Conservation (phyloP, 768 basidiomycete species). For the Macrolepiota albuminosa region DNA sequence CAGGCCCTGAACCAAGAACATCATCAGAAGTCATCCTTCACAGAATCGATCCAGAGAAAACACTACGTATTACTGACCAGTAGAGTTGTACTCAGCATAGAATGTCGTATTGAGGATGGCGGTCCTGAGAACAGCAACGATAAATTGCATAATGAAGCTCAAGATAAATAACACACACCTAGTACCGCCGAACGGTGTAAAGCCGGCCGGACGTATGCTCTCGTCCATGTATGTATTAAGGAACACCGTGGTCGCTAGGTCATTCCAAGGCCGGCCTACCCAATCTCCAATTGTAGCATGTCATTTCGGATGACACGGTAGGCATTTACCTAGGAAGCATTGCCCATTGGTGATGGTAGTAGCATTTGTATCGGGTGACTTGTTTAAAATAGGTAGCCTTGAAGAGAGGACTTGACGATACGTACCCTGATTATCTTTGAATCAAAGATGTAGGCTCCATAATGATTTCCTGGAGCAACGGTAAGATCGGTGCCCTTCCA, state of each 20-base stretch:
- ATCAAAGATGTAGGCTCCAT: conserved; percentile 52
- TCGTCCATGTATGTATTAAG: conserved; percentile 55
- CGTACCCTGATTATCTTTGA: conserved; percentile 53
- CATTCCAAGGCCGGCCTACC: conserved; percentile 57
- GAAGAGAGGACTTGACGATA: neutral
- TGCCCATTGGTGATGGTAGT: conserved; percentile 36
- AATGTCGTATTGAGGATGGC: conserved; percentile 49
- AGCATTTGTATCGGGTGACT: conserved; percentile 58
- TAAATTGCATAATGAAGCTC: neutral
- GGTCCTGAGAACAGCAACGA: conserved; percentile 23
- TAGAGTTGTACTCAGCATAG: conserved; percentile 54
- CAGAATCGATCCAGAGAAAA: neutral
- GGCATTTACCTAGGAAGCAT: conserved; percentile 45
- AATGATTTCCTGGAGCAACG: conserved; percentile 43
- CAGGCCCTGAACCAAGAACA: conserved; percentile 38
- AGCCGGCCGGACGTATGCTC: conserved; percentile 46
- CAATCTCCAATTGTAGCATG: conserved; percentile 1
- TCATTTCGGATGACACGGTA: too few relatives aligned
- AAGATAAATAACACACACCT: conserved; percentile 23
- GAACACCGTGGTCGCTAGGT: conserved; percentile 49
- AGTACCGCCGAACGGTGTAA: conserved; percentile 39
- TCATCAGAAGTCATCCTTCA: neutral
- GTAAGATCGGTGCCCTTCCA: conserved; percentile 59
- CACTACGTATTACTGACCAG: conserved; percentile 28
- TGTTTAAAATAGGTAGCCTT: neutral